These are phyloP conservation scores for Perilla frutescens DNA, from an alignment of 257 asterid species.

Conservation along the genomic window DNA sequence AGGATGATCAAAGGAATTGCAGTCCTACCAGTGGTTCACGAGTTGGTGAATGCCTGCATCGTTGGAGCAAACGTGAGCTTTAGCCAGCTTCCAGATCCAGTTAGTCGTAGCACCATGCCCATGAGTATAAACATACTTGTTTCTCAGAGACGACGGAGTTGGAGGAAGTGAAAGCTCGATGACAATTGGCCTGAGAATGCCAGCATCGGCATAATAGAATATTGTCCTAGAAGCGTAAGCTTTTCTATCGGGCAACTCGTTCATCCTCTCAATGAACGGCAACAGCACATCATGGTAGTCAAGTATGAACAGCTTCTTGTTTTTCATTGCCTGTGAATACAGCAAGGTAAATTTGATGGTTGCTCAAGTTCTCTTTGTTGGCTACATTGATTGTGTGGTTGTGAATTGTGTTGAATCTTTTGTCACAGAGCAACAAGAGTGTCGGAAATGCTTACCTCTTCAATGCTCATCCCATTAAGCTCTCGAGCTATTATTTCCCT, in stretches of 20 bases:
- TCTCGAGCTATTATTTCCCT: constrained; percentile 66
- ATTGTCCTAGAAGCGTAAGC: constrained; percentile 89
- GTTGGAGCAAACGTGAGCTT: constrained; percentile 88
- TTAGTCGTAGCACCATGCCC: constrained; percentile 76
- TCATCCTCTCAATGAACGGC: constrained; percentile 82
- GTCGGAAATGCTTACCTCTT: constrained; percentile 54
- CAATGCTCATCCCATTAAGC: constrained; percentile 65
- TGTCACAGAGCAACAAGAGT: no score
- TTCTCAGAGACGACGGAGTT: constrained; percentile 53
- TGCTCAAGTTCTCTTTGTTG: neutral
- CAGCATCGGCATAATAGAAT: constrained; percentile 53
- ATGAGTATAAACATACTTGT: constrained; percentile 63
- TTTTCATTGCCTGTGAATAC: constrained; percentile 62
- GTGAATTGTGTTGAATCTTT: no score
- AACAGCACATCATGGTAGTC: constrained; percentile 82
- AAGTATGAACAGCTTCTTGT: constrained; percentile 68
- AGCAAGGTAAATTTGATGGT: neutral
- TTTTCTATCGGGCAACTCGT: constrained; percentile 78
- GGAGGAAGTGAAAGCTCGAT: constrained; percentile 89
- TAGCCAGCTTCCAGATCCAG: constrained; percentile 90
- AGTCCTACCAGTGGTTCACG: constrained; percentile 83
- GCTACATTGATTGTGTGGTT: no score
- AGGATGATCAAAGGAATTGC: neutral
- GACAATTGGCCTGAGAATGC: constrained; percentile 62
- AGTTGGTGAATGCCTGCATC: constrained; percentile 95